Evolutionary conservation across 257 asterid genomes (phyloP), one percentile per base, ranked within the genome.

Genomic region (Scutellaria galericulata): DNA sequence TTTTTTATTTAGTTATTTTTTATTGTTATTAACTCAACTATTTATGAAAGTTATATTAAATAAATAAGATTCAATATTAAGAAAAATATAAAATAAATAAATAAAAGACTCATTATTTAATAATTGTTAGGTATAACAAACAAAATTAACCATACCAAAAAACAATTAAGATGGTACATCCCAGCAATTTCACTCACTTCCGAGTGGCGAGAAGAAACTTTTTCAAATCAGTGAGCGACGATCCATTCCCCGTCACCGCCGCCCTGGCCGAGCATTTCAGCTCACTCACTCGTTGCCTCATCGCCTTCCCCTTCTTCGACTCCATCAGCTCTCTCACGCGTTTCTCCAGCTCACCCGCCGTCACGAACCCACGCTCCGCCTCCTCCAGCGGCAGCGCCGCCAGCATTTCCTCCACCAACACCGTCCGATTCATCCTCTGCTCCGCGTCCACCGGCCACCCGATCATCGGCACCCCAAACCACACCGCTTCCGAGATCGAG

Each of bases 401-500:
- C 37, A 1, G 37, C 37, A 31, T 2, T 2, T 31, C 37, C 3
- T 31, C 37, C 37, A 31, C 37, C 37, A 31, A 1, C 90, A 6
- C 58, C 80, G 57, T 46, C 75, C 22, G 35, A 46, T 81, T 87
- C 46, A 85, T 9, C 82, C 75, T 73, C 70, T 87, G 93, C 85
- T 83, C 93, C 1, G 89, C 93, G 74, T 85, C 81, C 6, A 85
- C 68, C 22, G 93, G 93, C 90, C 90, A 85, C 0, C 81, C 86
- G 66, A 85, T 77, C 90, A 87, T 81, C 37, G 37, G 37, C 37
- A 31, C 37, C 5, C 37, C 37, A 4, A 1, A 31, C 37, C 37
- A 31, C 37, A 31, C 2, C 37, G 5, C 37, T 31, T 31, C 37
- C 3, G 37, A 31, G 5, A 31, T 0, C 39, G 93, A 85, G 71